Conservation (phyloP, 2,329 filamentous ascomycete species). For the Rutstroemia sp. region DNA sequence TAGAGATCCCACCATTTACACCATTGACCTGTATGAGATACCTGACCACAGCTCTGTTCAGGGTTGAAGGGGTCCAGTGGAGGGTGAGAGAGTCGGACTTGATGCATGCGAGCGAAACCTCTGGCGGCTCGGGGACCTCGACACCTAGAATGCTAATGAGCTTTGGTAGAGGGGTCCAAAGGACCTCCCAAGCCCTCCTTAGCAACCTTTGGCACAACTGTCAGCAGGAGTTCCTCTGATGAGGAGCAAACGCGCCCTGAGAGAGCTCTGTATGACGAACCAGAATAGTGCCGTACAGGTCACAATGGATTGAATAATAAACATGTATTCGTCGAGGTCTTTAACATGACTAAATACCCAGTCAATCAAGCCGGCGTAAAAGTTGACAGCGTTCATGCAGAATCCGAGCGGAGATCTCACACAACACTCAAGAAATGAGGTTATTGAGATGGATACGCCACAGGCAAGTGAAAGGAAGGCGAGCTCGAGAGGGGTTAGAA, state of each 20-base stretch:
- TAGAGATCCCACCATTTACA: conserved; percentile 60
- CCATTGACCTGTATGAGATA: conserved; percentile 93
- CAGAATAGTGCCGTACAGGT: conserved; percentile 28
- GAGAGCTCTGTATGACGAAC: conserved; percentile 13
- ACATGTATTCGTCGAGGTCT: conserved; percentile 24
- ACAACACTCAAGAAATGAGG: conserved; percentile 8
- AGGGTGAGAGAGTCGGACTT: conserved; percentile 80
- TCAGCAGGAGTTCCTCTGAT: conserved; percentile 10
- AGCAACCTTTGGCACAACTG: conserved; percentile 54
- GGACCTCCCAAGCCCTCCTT: conserved; percentile 78
- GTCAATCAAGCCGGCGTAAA: conserved; percentile 26
- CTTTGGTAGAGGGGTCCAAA: conserved; percentile 84
- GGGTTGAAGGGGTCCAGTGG: conserved; percentile 74
- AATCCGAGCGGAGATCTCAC: conserved; percentile 6
- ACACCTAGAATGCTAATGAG: conserved; percentile 87
- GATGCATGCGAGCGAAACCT: conserved; percentile 86
- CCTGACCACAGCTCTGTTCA: conserved; percentile 60
- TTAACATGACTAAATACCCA: conserved; percentile 29
- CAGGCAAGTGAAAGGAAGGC: background rate
- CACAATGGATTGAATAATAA: conserved; percentile 28
- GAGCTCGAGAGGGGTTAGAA: background rate
- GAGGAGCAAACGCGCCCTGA: background rate
- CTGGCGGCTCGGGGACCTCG: conserved; percentile 84
- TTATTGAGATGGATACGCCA: background rate
- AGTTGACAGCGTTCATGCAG: conserved; percentile 30